Conservation (phyloP, 2,329 filamentous ascomycete species). For the Fonsecaea pedrosoi region DNA sequence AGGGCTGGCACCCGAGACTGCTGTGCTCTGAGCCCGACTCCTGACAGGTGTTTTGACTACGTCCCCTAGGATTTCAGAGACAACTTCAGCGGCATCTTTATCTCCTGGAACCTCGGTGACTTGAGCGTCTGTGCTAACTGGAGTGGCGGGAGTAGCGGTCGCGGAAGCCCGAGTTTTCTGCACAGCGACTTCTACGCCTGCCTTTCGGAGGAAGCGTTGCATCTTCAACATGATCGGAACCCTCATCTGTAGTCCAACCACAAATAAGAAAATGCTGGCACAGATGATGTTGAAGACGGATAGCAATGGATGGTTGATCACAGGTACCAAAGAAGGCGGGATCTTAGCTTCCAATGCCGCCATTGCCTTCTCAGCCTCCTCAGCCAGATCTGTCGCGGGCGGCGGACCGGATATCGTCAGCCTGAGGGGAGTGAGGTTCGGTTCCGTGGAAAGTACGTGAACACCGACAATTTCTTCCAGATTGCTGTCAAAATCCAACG, state of each 20-base stretch:
- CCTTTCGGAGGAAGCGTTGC: slow-evolving; percentile 32
- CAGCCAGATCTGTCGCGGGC: slow-evolving; percentile 28
- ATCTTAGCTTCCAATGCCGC: slow-evolving; percentile 28
- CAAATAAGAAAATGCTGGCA: slow-evolving; percentile 29
- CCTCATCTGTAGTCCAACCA: slow-evolving; percentile 34
- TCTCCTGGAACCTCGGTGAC: slow-evolving; percentile 23
- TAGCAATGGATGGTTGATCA: slow-evolving; percentile 28
- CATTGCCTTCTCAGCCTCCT: slow-evolving; percentile 34
- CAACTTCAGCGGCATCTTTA: slow-evolving; percentile 13
- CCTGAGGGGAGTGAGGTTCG: slow-evolving; percentile 59
- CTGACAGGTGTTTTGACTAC: slow-evolving; percentile 30
- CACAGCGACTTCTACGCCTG: slow-evolving; percentile 32
- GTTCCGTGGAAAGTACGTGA: slow-evolving; percentile 64
- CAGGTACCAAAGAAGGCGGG: slow-evolving; percentile 29
- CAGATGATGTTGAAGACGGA: slow-evolving; percentile 34
- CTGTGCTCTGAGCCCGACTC: slow-evolving; percentile 36
- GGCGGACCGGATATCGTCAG: slow-evolving; percentile 39
- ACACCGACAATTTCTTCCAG: slow-evolving; percentile 67
- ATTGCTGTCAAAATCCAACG: slow-evolving; percentile 35
- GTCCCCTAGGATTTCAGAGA: slow-evolving; percentile 28
- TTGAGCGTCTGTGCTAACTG: slow-evolving; percentile 9
- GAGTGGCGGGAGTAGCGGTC: background rate
- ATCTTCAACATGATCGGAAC: slow-evolving; percentile 34
- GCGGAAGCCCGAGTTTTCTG: slow-evolving; percentile 16
- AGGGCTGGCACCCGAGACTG: slow-evolving; percentile 21